Evolutionary conservation across 1,284 basidiomycete genomes (phyloP).

Genomic region (Irpex rosettiformis): DNA sequence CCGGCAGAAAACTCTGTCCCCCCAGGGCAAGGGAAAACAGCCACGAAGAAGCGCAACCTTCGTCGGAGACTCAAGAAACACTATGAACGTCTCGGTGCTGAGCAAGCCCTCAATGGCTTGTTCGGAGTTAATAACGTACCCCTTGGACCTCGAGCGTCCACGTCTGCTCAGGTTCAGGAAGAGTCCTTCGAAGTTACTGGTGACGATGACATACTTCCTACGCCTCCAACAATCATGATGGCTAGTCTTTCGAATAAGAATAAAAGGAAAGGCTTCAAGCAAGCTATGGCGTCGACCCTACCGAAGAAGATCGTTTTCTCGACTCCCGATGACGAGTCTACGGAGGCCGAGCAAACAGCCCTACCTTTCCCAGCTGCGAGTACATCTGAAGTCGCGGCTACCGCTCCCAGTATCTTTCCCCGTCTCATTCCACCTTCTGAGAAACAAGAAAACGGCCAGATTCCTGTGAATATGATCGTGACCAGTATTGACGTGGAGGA

Average conservation of each 20-base stretch:
- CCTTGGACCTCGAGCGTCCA: slow-evolving; percentile 20
- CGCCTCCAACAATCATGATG: slow-evolving; percentile 39
- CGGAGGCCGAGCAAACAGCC: not conserved
- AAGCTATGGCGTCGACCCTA: slow-evolving; percentile 42
- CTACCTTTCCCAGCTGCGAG: slow-evolving; percentile 15
- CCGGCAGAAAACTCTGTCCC: slow-evolving; percentile 38
- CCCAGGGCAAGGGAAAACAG: slow-evolving; percentile 60
- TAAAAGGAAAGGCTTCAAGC: slow-evolving; percentile 65
- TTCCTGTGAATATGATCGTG: slow-evolving; percentile 64
- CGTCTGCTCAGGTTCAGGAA: not conserved
- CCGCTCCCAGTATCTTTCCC: slow-evolving; percentile 19
- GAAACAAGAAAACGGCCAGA: slow-evolving; percentile 41
- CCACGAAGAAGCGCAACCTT: slow-evolving; percentile 64
- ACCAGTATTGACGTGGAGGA: slow-evolving; percentile 67
- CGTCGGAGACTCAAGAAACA: slow-evolving; percentile 54
- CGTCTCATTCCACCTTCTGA: slow-evolving; percentile 65
- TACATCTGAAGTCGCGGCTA: slow-evolving; percentile 10
- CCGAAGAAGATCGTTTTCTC: slow-evolving; percentile 60
- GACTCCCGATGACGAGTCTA: not conserved
- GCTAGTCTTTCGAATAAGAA: slow-evolving; percentile 68
- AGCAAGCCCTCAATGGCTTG: slow-evolving; percentile 13
- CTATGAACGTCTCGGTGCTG: slow-evolving; percentile 26
- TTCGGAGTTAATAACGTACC: slow-evolving; percentile 35
- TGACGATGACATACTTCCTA: not conserved
- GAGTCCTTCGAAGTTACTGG: not conserved